These are phyloP conservation scores for Pestalotiopsis sp. DNA, from an alignment of 2,329 filamentous ascomycete species.

Conservation along the genomic window DNA sequence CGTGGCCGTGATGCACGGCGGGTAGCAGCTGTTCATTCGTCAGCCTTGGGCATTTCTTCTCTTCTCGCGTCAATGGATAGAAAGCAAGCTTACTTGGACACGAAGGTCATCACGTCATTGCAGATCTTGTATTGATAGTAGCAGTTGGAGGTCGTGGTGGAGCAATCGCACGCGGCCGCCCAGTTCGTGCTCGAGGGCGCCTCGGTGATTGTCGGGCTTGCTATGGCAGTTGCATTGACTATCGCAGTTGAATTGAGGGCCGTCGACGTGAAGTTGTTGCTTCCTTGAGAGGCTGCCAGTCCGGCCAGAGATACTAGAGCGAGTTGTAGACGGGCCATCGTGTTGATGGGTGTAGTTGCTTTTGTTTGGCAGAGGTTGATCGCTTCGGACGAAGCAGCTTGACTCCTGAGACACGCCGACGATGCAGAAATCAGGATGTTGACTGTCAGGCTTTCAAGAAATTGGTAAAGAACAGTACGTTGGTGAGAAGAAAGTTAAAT, in stretches of 20 bases:
- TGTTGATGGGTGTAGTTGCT: neutral
- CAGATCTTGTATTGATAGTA: constrained; percentile 3
- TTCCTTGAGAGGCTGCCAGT: neutral
- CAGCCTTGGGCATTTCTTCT: too few relatives aligned
- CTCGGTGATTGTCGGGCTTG: neutral
- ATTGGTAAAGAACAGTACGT: too few relatives aligned
- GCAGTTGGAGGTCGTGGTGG: neutral
- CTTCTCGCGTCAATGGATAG: too few relatives aligned
- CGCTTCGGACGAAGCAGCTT: neutral
- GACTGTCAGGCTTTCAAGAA: neutral
- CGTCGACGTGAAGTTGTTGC: neutral
- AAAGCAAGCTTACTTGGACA: too few relatives aligned
- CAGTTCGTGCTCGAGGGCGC: neutral
- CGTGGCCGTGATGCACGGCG: neutral
- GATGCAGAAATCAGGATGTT: neutral
- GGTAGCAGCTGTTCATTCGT: neutral
- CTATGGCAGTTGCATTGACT: neutral
- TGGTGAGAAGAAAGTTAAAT: neutral
- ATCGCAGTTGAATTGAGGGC: neutral
- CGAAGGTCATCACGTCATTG: neutral
- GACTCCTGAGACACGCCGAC: neutral
- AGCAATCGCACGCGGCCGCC: neutral
- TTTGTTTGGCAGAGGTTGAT: neutral
- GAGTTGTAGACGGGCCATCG: neutral
- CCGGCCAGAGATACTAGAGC: neutral